Percentiles rank a stretch among this genome's conserved stretches.
These are phyloP conservation scores for Adenanthera pavonina DNA, from an alignment of 306 rosid species.

Conservation along the genomic window DNA sequence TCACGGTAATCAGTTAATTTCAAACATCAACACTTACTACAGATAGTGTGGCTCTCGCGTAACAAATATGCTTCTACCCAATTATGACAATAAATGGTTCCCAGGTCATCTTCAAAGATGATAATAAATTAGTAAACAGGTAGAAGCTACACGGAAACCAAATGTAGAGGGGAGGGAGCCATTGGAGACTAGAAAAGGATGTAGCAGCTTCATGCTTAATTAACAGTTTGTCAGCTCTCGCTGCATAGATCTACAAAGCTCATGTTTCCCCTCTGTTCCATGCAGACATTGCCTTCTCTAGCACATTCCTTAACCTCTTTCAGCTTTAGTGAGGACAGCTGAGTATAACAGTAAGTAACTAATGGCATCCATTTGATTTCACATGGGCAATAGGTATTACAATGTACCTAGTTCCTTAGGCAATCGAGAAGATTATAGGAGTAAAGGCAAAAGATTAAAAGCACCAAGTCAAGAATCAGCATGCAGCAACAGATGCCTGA, in stretches of 20 bases:
- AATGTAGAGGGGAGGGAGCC: not conserved
- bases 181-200: not conserved
- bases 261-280: constrained; percentile 9
- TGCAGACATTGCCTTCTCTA: not conserved
- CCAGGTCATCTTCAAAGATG: not conserved
- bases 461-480: constrained; percentile 18
- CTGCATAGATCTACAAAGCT: not conserved
- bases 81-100: not conserved
- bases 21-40: not conserved
- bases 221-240: not conserved
- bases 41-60: no score
- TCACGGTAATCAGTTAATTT: not conserved
- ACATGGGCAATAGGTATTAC: not conserved
- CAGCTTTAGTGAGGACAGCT: not conserved
- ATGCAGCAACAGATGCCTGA: constrained; percentile 12
- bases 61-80: not conserved
- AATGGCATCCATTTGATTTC: not conserved
- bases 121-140: not conserved
- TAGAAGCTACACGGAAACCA: not conserved
- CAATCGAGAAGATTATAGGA: not conserved
- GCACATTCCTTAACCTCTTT: constrained; percentile 6
- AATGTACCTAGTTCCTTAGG: not conserved
- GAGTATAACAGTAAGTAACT: not conserved
- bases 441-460: not conserved
- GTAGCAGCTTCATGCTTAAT: not conserved